Evolutionary conservation across 495 filamentous ascomycete species (phyloP), one percentile per base, ranked within the genome.

Genomic region (Saxispiralis lemnorum): DNA sequence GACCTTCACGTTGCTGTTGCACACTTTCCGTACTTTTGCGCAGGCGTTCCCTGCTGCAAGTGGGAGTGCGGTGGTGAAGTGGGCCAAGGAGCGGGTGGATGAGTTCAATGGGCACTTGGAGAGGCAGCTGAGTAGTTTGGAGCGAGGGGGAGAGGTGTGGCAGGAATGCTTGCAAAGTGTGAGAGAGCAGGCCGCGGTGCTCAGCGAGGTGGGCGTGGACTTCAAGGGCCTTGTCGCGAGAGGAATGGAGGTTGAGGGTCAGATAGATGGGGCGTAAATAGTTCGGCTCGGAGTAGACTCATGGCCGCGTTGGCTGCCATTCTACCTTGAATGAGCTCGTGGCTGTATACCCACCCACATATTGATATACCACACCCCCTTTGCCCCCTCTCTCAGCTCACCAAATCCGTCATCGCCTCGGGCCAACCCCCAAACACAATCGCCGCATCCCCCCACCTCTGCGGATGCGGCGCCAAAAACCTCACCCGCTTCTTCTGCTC

Each of bases 81-180:
- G 89, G 89, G 88, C 84, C 15, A 94, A 93, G 57, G 78, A 87
- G 57, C 75, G 92, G 51, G 72, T 95, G 2, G 83, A 93, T 50
- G 77, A 75, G 3, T 96, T 95, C 66, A 95, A 95, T 54, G 71
- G 64, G 17, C 71, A 87, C 31, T 67, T 99, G 17, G 70, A 67
- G 13, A 69, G 87, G 45, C 89, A 96, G 62, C 61, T 99, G 38
- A 85, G 82, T 59, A 79, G 78, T 35, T 76, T 92, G 16, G 70
- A 79, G 45, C 73, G 69, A 16, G 73, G 75, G 13, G 70, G 69
- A 38, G 68, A 69, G 45, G 69, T 81, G 6, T 93, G 82, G 80
- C 70, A 69, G 42, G 75, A 86, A 58, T 93, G 89, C 58, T 72
- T 95, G 64, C 75, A 80, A 28, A 73, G 78, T 45, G 84, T 87